These are phyloP conservation scores for Lentinula lateritia DNA, from an alignment of 768 basidiomycete species.

Conservation along the genomic window DNA sequence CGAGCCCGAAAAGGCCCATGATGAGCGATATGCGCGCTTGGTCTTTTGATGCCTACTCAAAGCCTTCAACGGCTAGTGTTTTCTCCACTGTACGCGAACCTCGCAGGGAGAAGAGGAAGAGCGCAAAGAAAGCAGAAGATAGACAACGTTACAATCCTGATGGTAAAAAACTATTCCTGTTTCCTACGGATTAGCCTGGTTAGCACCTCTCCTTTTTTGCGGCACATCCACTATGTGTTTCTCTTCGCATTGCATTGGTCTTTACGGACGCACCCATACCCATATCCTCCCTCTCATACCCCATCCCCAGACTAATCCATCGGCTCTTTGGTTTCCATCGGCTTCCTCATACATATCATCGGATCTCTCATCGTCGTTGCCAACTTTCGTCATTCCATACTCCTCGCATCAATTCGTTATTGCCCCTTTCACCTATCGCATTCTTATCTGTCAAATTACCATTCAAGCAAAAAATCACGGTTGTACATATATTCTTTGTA, in stretches of 20 bases:
- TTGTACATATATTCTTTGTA: conserved; percentile 5
- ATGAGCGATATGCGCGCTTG: conserved; percentile 29
- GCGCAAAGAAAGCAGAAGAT: not conserved
- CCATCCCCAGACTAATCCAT: not conserved
- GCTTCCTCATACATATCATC: not conserved
- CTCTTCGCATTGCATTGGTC: not conserved
- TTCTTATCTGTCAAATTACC: not conserved
- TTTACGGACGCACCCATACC: not conserved
- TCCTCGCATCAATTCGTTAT: conserved; percentile 1
- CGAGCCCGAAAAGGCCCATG: conserved; percentile 16
- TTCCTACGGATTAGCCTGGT: conserved; percentile 26
- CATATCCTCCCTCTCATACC: not conserved
- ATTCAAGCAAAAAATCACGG: not conserved
- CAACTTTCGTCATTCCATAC: not conserved
- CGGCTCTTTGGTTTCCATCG: not conserved
- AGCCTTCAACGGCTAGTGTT: not conserved
- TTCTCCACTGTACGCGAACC: not conserved
- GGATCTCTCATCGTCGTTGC: not conserved
- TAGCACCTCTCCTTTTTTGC: not conserved
- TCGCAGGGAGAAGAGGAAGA: conserved; percentile 46
- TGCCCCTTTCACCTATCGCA: not conserved
- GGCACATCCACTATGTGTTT: not conserved
- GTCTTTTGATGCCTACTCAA: not conserved
- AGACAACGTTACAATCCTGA: conserved; percentile 5
- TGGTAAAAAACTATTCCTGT: conserved; percentile 65